Evolutionary conservation across 768 basidiomycete species (phyloP).

Genomic region (Suillus subluteus): DNA sequence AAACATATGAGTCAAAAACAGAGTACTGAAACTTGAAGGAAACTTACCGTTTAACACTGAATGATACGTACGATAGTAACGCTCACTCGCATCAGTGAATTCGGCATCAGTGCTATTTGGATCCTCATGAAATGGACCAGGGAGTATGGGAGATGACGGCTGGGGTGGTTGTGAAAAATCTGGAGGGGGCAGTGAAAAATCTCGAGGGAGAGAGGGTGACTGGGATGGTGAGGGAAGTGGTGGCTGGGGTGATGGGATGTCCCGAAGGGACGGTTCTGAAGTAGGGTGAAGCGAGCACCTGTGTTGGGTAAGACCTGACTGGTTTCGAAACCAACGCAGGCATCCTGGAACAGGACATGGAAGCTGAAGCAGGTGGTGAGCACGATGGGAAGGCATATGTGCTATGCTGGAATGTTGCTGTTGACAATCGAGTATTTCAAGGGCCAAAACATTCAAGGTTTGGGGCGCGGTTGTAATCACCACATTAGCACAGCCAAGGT

Average conservation of each 20-base stretch:
- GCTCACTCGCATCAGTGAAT: background rate
- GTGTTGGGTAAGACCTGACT: background rate
- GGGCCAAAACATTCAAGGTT: no score
- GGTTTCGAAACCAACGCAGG: background rate
- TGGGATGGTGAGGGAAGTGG: no score
- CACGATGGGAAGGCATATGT: background rate
- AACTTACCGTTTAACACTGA: slow-evolving; percentile 10
- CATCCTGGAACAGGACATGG: background rate
- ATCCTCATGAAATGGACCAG: background rate
- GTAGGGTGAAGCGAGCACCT: background rate
- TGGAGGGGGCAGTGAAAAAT: background rate
- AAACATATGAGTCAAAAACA: slow-evolving; percentile 6
- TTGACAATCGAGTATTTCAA: background rate
- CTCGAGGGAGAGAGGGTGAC: background rate
- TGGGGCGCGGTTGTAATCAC: no score
- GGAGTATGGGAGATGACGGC: background rate
- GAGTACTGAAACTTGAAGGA: background rate
- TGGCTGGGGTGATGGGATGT: background rate
- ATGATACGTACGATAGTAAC: background rate
- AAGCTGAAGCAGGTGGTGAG: background rate
- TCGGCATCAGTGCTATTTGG: background rate
- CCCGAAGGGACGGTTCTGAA: background rate
- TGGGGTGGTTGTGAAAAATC: background rate
- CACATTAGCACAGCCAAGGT: no score
- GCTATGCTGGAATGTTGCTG: background rate